Percentiles rank a stretch among this genome's conserved stretches.
Evolutionary conservation across 2,329 filamentous ascomycete species (phyloP).

Genomic region (Fusarium heterosporum): DNA sequence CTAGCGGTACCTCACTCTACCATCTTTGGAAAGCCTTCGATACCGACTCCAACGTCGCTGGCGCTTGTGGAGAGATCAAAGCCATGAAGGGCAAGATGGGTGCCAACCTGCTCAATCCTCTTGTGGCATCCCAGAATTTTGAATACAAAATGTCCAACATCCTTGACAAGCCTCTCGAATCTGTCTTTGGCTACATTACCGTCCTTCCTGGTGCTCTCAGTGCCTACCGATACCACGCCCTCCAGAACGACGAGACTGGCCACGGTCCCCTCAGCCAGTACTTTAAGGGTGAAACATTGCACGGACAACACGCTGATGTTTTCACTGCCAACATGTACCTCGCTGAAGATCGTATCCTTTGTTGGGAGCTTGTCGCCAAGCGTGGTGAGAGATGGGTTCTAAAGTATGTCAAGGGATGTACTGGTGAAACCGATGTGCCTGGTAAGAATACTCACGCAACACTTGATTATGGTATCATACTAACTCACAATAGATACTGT

Average conservation of each 20-base stretch:
- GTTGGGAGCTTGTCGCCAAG: constrained; percentile 97
- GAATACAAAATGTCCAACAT: constrained; percentile 99
- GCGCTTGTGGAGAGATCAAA: constrained; percentile 97
- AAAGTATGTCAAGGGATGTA: constrained; percentile 97
- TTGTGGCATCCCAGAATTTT: constrained; percentile 98
- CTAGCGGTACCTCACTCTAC: constrained; percentile 90
- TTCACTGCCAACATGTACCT: constrained; percentile 98
- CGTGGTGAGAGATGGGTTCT: constrained; percentile 94
- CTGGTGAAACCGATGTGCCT: constrained; percentile 97
- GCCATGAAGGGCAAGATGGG: constrained; percentile 92
- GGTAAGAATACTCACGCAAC: constrained; percentile 66
- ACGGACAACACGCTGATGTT: constrained; percentile 95
- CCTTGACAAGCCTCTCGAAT: constrained; percentile 95
- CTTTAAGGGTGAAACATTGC: constrained; percentile 98
- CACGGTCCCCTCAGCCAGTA: constrained; percentile 97
- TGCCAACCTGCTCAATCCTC: constrained; percentile 86
- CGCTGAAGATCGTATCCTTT: constrained; percentile 89
- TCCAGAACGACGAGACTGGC: constrained; percentile 96
- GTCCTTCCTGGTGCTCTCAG: constrained; percentile 94
- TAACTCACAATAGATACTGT: constrained; percentile 75
- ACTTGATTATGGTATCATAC: constrained; percentile 9
- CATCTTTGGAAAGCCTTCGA: constrained; percentile 99
- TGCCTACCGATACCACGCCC: constrained; percentile 93
- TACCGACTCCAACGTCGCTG: constrained; percentile 95
- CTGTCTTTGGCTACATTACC: constrained; percentile 97